phyloP scores from a whole-genome alignment of 805 yeast species.

The Wickerhamiella kazuoi region DNA sequence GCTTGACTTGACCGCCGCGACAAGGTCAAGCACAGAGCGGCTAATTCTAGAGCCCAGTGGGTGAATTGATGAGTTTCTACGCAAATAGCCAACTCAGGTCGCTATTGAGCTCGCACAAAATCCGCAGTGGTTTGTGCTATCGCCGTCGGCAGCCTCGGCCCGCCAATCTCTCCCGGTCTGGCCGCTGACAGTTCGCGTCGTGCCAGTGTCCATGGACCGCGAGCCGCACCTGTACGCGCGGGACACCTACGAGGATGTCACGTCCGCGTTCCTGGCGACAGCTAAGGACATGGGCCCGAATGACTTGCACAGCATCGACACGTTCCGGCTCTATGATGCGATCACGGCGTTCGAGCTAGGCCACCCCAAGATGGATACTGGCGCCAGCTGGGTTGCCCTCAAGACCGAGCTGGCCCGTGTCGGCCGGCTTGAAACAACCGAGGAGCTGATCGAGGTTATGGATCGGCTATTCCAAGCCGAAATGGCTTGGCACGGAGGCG shows the following conservation, averaged over 20 bases:
- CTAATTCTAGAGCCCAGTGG: no score
- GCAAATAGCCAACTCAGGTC: no score
- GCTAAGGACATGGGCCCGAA: slow-evolving; percentile 27
- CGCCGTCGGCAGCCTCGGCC: no score
- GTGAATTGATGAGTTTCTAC: no score
- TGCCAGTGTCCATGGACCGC: slow-evolving; percentile 3
- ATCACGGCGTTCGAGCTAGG: slow-evolving; percentile 68
- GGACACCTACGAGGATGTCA: slow-evolving; percentile 18
- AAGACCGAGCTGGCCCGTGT: slow-evolving; percentile 30
- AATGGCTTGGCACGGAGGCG: slow-evolving; percentile 60
- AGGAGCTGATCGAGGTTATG: slow-evolving; percentile 32
- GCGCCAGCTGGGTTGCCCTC: slow-evolving; percentile 32
- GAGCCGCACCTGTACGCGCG: slow-evolving; percentile 16
- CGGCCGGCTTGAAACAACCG: slow-evolving; percentile 22
- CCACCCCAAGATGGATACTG: slow-evolving; percentile 61
- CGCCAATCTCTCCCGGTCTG: no score
- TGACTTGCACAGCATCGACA: slow-evolving; percentile 38
- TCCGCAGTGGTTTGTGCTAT: no score
- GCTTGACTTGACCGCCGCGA: no score
- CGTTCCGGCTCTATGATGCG: slow-evolving; percentile 59
- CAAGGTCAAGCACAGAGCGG: no score
- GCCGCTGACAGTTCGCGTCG: no score
- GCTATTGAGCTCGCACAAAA: no score
- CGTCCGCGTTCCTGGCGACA: slow-evolving; percentile 11
- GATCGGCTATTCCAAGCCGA: slow-evolving; percentile 37